Base-by-base conservation (phyloP, 768 basidiomycete species). In the Phaeotremella skinneri region DNA sequence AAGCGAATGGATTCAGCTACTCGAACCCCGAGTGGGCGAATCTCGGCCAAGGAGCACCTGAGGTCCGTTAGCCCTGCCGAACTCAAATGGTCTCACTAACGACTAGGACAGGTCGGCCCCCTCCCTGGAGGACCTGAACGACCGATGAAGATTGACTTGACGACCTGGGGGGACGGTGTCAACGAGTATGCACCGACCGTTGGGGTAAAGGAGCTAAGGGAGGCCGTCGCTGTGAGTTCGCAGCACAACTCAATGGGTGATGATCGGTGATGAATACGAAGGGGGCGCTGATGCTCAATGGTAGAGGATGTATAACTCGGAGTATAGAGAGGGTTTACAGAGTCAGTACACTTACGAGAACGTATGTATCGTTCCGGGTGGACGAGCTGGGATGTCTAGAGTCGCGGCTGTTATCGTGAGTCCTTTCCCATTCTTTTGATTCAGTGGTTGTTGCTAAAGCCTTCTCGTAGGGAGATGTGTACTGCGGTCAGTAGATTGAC, bases 261-360 rank as follows among this genome's bases (percentile, higher is more conserved):
- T 45, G 43, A 23, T n/a, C n/a, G n/a, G n/a, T n/a, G n/a, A n/a
- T n/a, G n/a, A n/a, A n/a, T n/a, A n/a, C n/a, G n/a, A n/a, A n/a
- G n/a, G n/a, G n/a, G n/a, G n/a, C n/a, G n/a, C n/a, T 20, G 20
- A 45, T 14, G 21, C 7, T 45, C 13, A 6, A 52, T 31, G 25
- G 17, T 21, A 67, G 65, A 55, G 88, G 61, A 76, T 92, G 51
- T 97, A 97, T 80, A 97, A 97, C 73, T 79, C 83, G 50, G 88
- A 87, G 1, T 94, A 94, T 75, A 84, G 93, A 31, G 78, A 87
- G 66, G 89, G 84, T 48, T 93, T 88, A 78, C 59, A 76, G 6
- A 90, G 88, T 64, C 82, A 93, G 66, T 97, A 96, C 75, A 92
- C 90, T 1, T 88, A 81, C 64, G 91, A 93, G 78, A 97, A 97